Evolutionary conservation across 257 asterid species (phyloP), one percentile per base, ranked within the genome.

Genomic region (Ocimum tenuiflorum): DNA sequence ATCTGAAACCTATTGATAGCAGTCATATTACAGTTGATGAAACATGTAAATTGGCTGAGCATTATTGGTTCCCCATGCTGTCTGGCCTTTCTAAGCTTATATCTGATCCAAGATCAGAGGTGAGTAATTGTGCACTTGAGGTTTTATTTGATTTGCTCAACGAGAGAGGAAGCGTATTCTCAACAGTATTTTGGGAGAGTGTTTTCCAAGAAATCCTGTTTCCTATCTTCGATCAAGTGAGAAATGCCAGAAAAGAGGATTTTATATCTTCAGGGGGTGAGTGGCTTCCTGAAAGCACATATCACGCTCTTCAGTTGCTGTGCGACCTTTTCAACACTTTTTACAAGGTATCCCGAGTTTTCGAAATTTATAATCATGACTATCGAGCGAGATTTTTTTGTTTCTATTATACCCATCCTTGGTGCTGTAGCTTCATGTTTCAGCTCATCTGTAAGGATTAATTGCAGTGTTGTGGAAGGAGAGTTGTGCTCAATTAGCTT

Each of bases 111-210:
- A 91, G 99, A 77, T 72, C 87, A 65, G 99, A 88, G 78, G 92
- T 94, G 78, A 80, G 97, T 57, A 86, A 88, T 78, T 94, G 99
- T 77, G 97, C 99, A 62, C 95, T 94, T 36, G 99, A 94, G 83
- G 99, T 94, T 76, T 74, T 94, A 82, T 94, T 94, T 70, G 99
- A 94, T 79, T 85, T 94, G 82, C 83, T 94, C 81, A 82, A 88
- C 33, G 95, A 86, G 85, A 85, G 99, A 81, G 99, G 99, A 23
- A 79, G 87, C 86, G 85, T 83, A 73, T 94, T 94, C 84, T 85
- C 97, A 14, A 67, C 92, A 43, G 76, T 90, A 24, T 88, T 90
- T 73, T 94, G 99, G 99, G 99, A 88, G 78, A 90, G 82, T 64
- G 81, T 88, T 70, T 94, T 94, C 84, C 92, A 81, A 50, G 82